Evolutionary conservation across 768 basidiomycete species (phyloP).

Genomic region (Rhodotorula babjevae): DNA sequence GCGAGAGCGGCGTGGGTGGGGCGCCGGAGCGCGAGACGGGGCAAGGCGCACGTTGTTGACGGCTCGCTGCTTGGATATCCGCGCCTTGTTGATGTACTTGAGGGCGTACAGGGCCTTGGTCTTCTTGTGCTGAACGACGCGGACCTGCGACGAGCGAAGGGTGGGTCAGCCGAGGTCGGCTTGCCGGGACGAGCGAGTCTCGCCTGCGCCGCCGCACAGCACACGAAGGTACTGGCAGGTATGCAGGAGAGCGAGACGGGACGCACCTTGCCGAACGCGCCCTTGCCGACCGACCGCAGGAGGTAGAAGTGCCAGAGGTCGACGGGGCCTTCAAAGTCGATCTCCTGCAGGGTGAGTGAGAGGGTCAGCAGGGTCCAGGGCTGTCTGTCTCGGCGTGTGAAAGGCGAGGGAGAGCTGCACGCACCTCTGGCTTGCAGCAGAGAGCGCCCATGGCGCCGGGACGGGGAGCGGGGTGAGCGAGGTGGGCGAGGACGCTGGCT

Average conservation of each 20-base stretch:
- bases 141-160: conserved; percentile 57
- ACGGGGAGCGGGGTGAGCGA: neutral
- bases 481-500: neutral
- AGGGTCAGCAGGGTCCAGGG: too few species aligned
- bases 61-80: conserved; percentile 52
- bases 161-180: too few species aligned
- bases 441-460: conserved; percentile 48
- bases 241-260: too few species aligned
- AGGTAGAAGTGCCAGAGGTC: conserved; percentile 96
- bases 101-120: conserved; percentile 85
- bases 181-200: too few species aligned
- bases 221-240: too few species aligned
- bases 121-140: conserved; percentile 93
- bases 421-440: conserved; percentile 52
- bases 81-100: conserved; percentile 96
- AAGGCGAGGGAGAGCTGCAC: neutral
- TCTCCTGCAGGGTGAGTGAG: conserved; percentile 52
- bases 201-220: too few species aligned
- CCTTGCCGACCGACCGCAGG: conserved; percentile 89
- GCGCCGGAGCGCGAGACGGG: neutral
- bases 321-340: conserved; percentile 80
- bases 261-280: conserved; percentile 92
- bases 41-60: conserved; percentile 34
- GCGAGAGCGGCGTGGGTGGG: neutral
- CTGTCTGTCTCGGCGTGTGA: neutral